Evolutionary conservation across 2,329 filamentous ascomycete species (phyloP).

Genomic region (Penicillium sp.): DNA sequence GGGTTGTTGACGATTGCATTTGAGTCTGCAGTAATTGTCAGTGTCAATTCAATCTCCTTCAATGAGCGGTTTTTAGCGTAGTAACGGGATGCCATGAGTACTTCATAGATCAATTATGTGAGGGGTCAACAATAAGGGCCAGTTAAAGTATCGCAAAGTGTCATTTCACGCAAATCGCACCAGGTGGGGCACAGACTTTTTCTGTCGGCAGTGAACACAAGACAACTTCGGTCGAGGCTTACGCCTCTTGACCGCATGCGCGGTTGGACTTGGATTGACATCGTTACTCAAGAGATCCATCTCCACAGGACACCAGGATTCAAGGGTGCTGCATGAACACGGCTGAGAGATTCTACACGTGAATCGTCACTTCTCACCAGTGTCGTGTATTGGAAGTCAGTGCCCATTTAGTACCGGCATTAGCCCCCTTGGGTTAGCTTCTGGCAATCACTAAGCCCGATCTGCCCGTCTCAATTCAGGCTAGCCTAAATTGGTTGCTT

Average conservation of each 20-base stretch:
- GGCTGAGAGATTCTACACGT: background rate
- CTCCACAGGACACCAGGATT: background rate
- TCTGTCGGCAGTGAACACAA: slow-evolving; percentile 14
- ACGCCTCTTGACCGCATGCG: slow-evolving; percentile 1
- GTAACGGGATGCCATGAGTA: no score
- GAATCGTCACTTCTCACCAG: no score
- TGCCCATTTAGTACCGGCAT: background rate
- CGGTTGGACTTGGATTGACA: background rate
- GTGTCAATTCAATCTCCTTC: background rate
- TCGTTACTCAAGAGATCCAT: slow-evolving; percentile 1
- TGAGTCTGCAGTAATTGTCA: slow-evolving; percentile 14
- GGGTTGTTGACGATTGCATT: slow-evolving; percentile 21
- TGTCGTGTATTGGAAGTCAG: no score
- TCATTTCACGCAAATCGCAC: background rate
- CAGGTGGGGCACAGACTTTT: slow-evolving; percentile 11
- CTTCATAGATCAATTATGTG: no score
- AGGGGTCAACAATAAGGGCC: no score
- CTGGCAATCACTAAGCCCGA: no score
- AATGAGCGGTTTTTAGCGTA: no score
- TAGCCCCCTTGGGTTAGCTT: background rate
- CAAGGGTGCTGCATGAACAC: slow-evolving; percentile 1
- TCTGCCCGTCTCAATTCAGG: background rate
- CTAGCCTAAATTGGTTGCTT: background rate
- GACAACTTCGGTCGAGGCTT: slow-evolving; percentile 10
- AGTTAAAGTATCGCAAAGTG: background rate